These are phyloP conservation scores for Pseudogymnoascus sp. DNA, from an alignment of 2,329 filamentous ascomycete species.

Conservation along the genomic window DNA sequence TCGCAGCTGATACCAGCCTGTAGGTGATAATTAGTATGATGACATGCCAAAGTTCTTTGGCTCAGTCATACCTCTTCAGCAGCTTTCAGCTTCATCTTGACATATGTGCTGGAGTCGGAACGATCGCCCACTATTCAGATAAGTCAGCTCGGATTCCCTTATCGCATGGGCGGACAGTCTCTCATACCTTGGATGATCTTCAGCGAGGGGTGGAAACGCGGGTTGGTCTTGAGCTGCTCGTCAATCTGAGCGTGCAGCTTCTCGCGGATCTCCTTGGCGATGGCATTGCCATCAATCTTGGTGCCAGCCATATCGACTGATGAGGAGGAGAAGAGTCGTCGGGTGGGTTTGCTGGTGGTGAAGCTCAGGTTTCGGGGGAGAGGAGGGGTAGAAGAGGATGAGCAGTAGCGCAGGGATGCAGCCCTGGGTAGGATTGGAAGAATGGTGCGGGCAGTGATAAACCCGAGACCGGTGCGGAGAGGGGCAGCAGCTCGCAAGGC, in stretches of 20 bases:
- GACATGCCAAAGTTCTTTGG: constrained; percentile 13
- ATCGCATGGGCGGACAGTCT: constrained; percentile 14
- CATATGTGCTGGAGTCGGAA: constrained; percentile 96
- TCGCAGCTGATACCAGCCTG: constrained; percentile 86
- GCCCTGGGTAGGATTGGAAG: neutral
- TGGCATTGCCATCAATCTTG: constrained; percentile 92
- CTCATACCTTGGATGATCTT: constrained; percentile 86
- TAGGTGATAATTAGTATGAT: constrained; percentile 16
- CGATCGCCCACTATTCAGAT: constrained; percentile 68
- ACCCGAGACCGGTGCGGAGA: constrained; percentile 6
- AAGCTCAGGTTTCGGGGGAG: neutral
- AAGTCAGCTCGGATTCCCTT: constrained; percentile 12
- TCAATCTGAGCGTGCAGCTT: constrained; percentile 71
- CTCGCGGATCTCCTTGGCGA: constrained; percentile 86
- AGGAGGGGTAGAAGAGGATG: constrained; percentile 5
- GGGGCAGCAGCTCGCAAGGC: constrained; percentile 9
- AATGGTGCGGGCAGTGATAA: constrained; percentile 6
- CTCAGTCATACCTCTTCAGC: constrained; percentile 63
- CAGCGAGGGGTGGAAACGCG: constrained; percentile 79
- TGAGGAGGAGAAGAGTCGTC: constrained; percentile 41
- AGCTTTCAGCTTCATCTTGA: constrained; percentile 99
- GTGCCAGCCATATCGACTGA: constrained; percentile 66
- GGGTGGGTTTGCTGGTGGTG: neutral
- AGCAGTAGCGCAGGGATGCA: constrained; percentile 9
- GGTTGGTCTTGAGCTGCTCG: constrained; percentile 71